These are phyloP conservation scores for Anthracocystis walkeri DNA, from an alignment of 1,284 basidiomycete species.

Conservation along the genomic window DNA sequence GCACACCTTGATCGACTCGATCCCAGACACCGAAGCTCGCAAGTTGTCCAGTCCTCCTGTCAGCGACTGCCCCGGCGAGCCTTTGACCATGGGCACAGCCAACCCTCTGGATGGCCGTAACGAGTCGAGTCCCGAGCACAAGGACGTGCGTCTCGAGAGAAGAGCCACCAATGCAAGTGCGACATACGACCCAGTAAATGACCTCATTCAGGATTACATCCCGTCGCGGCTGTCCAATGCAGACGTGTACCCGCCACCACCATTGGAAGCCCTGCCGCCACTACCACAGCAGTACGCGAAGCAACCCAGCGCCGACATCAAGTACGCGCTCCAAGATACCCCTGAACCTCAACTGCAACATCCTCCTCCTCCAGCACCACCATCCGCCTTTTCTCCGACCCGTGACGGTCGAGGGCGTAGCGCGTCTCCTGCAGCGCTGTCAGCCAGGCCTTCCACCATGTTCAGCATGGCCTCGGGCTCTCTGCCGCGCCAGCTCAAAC, in stretches of 20 bases:
- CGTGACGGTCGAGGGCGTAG: constrained; percentile 13
- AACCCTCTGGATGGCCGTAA: constrained; percentile 22
- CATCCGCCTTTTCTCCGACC: constrained; percentile 11
- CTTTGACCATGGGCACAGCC: constrained; percentile 2
- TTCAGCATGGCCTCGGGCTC: constrained; percentile 28
- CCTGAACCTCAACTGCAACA: constrained; percentile 7
- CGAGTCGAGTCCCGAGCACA: constrained; percentile 15
- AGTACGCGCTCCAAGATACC: constrained; percentile 30
- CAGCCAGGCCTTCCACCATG: constrained; percentile 37
- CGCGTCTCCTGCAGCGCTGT: constrained; percentile 21
- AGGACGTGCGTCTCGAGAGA: constrained; percentile 16
- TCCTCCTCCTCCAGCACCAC: constrained; percentile 4
- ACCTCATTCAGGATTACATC: constrained; percentile 55
- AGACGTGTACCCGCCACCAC: constrained; percentile 39
- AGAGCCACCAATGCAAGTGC: constrained; percentile 42
- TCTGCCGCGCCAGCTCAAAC: constrained; percentile 27
- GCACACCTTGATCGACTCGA: constrained; percentile 34
- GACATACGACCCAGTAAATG: constrained; percentile 54
- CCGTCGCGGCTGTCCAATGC: constrained; percentile 23
- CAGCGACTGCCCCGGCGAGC: constrained; percentile 11
- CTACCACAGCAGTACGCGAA: constrained; percentile 30
- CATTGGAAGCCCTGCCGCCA: constrained; percentile 25
- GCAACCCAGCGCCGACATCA: constrained; percentile 13
- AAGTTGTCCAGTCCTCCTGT: constrained; percentile 29
- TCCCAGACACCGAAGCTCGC: constrained; percentile 26